Base-by-base conservation (phyloP, 495 filamentous ascomycete genomes). In the Amorphotheca resinae region DNA sequence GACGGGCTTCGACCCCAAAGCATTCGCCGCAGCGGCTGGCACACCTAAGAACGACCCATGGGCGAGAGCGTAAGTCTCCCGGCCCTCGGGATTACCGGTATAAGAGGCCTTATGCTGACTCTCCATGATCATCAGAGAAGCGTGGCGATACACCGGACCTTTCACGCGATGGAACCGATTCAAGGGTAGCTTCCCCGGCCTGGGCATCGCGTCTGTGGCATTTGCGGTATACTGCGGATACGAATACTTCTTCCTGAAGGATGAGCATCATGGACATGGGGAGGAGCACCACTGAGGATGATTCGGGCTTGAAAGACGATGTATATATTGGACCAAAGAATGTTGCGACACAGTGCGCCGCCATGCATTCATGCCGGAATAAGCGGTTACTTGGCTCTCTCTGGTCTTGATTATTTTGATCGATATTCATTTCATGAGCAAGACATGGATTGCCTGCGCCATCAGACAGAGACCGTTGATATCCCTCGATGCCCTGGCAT, bases 131-230 rank as follows among this genome's bases (percentile, higher is more conserved):
- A n/a, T n/a, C n/a, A 98, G 91, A 48, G 91, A 98, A 64, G 69
- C 82, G 59, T 98, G 91, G 91, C 78, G 91, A 54, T 95, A 93
- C 68, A 77, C 76, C 36, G 93, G 88, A 51, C 80, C 77, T 32
- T 96, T 95, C 72, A 79, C 77, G 44, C 75, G 89, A 41, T 82
- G 64, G 61, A 89, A 93, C 67, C 84, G 91, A 17, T 93, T 95
- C 69, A 83, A 75, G 63, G 67, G 75, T 43, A 66, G 77, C 42
- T 82, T 98, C 63, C 91, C 91, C 22, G 91, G 91, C 37, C 67
- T 98, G 38, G 93, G 91, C 34, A 91, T 85, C 48, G 91, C 87
- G 4, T 81, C 79, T 7, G 89, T 89, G 34, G 87, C 87, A 9
- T 98, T 98, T 62, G 77, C 80, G 26, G 79, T 65, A 37, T 98